phyloP scores from a whole-genome alignment of 768 basidiomycete genomes.

The Holtermannia corniformis region DNA sequence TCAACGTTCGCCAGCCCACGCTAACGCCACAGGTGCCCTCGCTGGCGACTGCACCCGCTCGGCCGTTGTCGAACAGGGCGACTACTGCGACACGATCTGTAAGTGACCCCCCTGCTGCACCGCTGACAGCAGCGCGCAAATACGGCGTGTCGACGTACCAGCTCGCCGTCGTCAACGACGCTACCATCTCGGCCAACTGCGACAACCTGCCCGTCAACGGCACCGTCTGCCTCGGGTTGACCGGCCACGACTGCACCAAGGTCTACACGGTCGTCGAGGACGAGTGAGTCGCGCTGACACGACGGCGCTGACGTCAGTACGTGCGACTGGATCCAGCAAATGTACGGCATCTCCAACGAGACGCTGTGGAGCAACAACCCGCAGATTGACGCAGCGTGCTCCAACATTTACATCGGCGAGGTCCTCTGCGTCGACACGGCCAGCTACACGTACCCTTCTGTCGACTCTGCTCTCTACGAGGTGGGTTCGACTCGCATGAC shows the following conservation, averaged over 20 bases:
- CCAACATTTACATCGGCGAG: slow-evolving; percentile 68
- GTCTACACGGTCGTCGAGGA: slow-evolving; percentile 52
- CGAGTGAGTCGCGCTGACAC: slow-evolving; percentile 44
- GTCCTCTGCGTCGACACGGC: slow-evolving; percentile 52
- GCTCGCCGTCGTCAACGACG: slow-evolving; percentile 55
- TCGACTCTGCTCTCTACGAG: slow-evolving; percentile 29
- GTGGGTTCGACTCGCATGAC: slow-evolving; percentile 11
- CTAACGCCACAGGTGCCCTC: slow-evolving; percentile 13
- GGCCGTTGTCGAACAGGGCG: slow-evolving; percentile 52
- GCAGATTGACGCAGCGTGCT: slow-evolving; percentile 49
- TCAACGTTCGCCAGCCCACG: not conserved
- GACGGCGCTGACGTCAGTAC: slow-evolving; percentile 27
- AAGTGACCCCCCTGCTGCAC: slow-evolving; percentile 22
- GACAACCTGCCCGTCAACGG: slow-evolving; percentile 52
- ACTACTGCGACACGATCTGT: slow-evolving; percentile 61
- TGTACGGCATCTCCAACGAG: slow-evolving; percentile 47
- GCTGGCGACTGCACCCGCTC: slow-evolving; percentile 50
- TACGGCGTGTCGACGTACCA: slow-evolving; percentile 54
- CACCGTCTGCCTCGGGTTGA: slow-evolving; percentile 57
- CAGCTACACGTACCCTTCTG: slow-evolving; percentile 45
- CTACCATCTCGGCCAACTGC: slow-evolving; percentile 50
- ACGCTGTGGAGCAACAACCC: slow-evolving; percentile 64
- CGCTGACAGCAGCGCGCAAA: slow-evolving; percentile 18
- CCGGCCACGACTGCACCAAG: slow-evolving; percentile 54
- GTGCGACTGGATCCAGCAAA: slow-evolving; percentile 49